Conservation (phyloP, 2,329 filamentous ascomycete genomes). For the Myriosclerotinia curreyana region DNA sequence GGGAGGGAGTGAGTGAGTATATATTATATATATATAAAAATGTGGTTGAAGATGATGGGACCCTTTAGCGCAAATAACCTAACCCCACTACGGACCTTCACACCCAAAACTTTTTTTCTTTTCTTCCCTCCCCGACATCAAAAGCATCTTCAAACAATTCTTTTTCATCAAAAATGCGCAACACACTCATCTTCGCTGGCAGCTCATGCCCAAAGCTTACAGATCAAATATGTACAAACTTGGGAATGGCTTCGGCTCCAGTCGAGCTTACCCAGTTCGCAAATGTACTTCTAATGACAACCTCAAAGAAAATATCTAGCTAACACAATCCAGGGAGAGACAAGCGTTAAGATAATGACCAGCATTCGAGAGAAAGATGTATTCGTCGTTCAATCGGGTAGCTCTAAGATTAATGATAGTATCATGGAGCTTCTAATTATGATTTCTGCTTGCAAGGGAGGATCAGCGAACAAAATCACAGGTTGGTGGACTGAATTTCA, state of each 20-base stretch:
- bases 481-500: slow-evolving; percentile 54
- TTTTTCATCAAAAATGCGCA: slow-evolving; percentile 49
- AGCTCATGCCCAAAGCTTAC: slow-evolving; percentile 64
- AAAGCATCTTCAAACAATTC: not conserved
- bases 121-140: slow-evolving; percentile 21
- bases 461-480: slow-evolving; percentile 93
- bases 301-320: slow-evolving; percentile 27
- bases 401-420: slow-evolving; percentile 93
- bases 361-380: slow-evolving; percentile 96
- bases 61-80: slow-evolving; percentile 1
- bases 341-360: slow-evolving; percentile 65
- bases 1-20: too few species aligned
- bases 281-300: slow-evolving; percentile 51
- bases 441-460: slow-evolving; percentile 97
- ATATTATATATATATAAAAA: too few species aligned
- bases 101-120: slow-evolving; percentile 19
- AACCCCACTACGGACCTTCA: not conserved
- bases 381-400: slow-evolving; percentile 97
- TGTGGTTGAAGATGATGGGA: too few species aligned
- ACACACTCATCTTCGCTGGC: slow-evolving; percentile 66
- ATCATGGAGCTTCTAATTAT: slow-evolving; percentile 99
- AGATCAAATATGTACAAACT: slow-evolving; percentile 63
- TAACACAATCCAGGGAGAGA: slow-evolving; percentile 56
- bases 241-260: slow-evolving; percentile 62
- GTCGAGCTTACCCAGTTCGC: slow-evolving; percentile 68